A percentile compares a stretch with the other conserved stretches of the same genome.
phyloP scores from a whole-genome alignment of 345 rosid genomes.

The Psidium friedrichsthalianum region DNA sequence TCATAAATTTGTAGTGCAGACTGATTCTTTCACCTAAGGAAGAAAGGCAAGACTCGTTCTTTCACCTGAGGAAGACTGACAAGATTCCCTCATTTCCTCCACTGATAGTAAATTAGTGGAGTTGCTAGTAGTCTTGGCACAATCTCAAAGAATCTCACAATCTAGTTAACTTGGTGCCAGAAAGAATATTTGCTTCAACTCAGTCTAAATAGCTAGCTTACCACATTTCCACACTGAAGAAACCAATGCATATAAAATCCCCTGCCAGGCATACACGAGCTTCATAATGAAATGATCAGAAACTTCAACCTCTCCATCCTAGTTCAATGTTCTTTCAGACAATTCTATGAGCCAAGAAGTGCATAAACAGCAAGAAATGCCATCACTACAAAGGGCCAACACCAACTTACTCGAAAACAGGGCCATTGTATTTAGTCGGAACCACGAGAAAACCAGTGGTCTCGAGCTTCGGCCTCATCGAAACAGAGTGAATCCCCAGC shows the following conservation, averaged over 20 bases:
- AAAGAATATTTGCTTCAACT: background rate
- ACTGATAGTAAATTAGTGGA: background rate
- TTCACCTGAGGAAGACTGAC: background rate
- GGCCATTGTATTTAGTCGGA: slow-evolving; percentile 58
- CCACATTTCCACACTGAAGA: background rate
- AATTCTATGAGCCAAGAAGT: background rate
- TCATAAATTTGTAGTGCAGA: background rate
- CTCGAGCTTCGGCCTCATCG: slow-evolving; percentile 59
- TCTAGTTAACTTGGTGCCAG: background rate
- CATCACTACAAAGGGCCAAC: background rate
- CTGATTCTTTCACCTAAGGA: background rate
- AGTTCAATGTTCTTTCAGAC: background rate
- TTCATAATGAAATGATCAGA: background rate
- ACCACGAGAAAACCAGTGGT: slow-evolving; percentile 17
- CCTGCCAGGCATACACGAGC: background rate
- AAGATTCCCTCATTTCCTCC: background rate
- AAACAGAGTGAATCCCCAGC: slow-evolving; percentile 78
- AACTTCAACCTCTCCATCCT: background rate
- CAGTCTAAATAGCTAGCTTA: background rate
- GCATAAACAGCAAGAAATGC: background rate
- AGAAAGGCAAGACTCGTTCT: too few relatives aligned
- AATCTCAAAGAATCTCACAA: background rate
- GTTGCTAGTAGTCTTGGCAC: background rate
- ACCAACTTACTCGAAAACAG: slow-evolving; percentile 53
- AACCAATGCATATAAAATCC: background rate